Conservation (phyloP, 352 stramenopile genomes). For the Globisporangium iwayamae region DNA sequence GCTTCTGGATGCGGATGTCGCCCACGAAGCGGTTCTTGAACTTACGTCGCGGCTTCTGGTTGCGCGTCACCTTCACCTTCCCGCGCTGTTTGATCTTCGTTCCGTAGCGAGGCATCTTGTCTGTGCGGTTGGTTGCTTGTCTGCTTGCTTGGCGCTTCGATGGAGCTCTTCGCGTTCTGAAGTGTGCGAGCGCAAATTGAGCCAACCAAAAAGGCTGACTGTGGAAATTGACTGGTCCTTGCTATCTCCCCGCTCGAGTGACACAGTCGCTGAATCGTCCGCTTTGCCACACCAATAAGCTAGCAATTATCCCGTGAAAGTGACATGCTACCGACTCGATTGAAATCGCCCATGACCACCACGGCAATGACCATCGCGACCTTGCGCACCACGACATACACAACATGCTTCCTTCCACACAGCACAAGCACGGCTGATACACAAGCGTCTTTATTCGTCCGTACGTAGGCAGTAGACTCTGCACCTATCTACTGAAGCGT, state of each 20-base stretch:
- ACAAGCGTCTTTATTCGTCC: neutral
- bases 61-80: slow-evolving; percentile 64
- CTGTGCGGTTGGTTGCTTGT: neutral
- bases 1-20: slow-evolving; percentile 61
- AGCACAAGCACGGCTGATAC: neutral
- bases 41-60: slow-evolving; percentile 68
- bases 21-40: slow-evolving; percentile 75
- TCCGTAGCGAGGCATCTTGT: slow-evolving; percentile 45
- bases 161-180: slow-evolving; percentile 8
- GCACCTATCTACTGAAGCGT: neutral
- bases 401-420: neutral
- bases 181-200: neutral
- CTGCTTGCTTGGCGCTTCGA: neutral
- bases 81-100: slow-evolving; percentile 62
- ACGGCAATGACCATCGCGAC: neutral
- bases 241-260: neutral
- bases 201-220: slow-evolving; percentile 9
- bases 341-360: neutral
- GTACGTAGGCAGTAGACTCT: neutral
- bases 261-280: neutral
- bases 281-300: neutral
- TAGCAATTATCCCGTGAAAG: neutral
- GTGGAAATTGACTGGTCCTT: slow-evolving; percentile 8
- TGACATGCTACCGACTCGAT: neutral
- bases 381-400: neutral